Base-by-base conservation (phyloP, 345 rosid genomes). In the Eucalyptus sp. region DNA sequence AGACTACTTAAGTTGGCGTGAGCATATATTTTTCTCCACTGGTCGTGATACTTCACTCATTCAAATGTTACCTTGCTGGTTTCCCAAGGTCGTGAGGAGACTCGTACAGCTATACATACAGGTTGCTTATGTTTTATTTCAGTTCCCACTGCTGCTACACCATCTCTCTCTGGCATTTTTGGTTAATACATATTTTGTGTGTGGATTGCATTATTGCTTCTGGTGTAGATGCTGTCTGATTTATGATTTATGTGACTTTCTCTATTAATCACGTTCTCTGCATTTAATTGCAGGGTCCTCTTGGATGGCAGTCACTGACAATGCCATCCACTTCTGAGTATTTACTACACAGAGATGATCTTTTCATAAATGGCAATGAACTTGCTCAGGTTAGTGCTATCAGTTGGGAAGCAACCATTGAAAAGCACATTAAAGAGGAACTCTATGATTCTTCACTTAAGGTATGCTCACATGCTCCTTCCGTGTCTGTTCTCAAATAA, bases 1-100 rank as follows among this genome's bases (percentile, higher is more conserved):
- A 88, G 94, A 94, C 91, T 97, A 96, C 91, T 94, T 98, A 54
- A 94, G 93, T 90, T 98, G 99, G 99, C 98, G 99, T 51, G 98
- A 97, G 91, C 93, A 91, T 87, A 92, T 98, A 89, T 98, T 98
- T 95, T 98, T 94, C 94, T 98, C 99, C 92, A 86, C 96, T 83
- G 95, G 93, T 71, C 96, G 92, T 91, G 98, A 98, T 93, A 94
- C 99, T 91, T 98, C 99, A 64, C 97, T 98, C 86, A 91, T 95
- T 64, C 99, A 98, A 92, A 98, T 98, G 97, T 91, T 98, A 91
- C 99, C 99, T 79, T 97, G 95, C 92, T 95, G 99, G 99, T 97
- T 98, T 89, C 99, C 99, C 22, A 98, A 95, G 93, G 91, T 96
- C 71, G 96, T 97, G 86, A 95, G 99, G 89, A 94, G 98, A 90